Base-by-base conservation (phyloP, 768 basidiomycete species). In the Trametes sanguinea region DNA sequence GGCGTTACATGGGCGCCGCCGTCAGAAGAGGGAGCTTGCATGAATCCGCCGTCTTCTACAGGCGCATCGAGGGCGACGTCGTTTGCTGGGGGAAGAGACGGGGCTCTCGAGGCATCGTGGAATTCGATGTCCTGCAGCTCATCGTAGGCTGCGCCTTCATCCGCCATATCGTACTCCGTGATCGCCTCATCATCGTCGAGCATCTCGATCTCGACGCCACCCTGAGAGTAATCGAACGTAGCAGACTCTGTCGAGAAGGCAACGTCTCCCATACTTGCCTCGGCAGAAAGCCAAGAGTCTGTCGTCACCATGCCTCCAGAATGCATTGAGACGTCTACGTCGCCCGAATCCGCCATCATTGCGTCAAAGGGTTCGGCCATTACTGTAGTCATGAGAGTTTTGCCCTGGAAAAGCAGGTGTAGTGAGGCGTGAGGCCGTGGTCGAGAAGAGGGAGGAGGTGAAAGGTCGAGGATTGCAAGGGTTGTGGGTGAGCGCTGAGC, bases 151-250 rank as follows among this genome's bases (percentile, higher is more conserved):
- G 68, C 72, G 30, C 69, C 64, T 61, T 78, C 81, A 51, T 83
- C 81, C 9, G 75, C 74, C 83, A 84, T 85, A 48, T 84, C 83
- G 65, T 83, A 88, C 72, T 88, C 87, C 43, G 65, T 78, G 75
- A 74, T 75, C 43, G 78, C 81, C 40, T 68, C 76, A 6, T 78
- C 74, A 59, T 81, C 80, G 51, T 80, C 76, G 57, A 85, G 85
- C 87, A 89, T 88, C 61, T 89, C 87, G 47, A 89, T 80, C 69
- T 89, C 87, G 54, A 87, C 78, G 45, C 79, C 80, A 51, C 73
- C 52, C 52, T 63, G 54, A 27, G 30, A 68, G 29, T 76, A 72
- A 51, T 79, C 76, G 33, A 67, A 67, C 64, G 71, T 69, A 54
- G 57, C 57, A 57, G 60, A 55, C 63, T 62, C 68, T 55, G 55